Evolutionary conservation across 2,329 filamentous ascomycete species (phyloP).

Genomic region (Pseudogymnoascus sp.): DNA sequence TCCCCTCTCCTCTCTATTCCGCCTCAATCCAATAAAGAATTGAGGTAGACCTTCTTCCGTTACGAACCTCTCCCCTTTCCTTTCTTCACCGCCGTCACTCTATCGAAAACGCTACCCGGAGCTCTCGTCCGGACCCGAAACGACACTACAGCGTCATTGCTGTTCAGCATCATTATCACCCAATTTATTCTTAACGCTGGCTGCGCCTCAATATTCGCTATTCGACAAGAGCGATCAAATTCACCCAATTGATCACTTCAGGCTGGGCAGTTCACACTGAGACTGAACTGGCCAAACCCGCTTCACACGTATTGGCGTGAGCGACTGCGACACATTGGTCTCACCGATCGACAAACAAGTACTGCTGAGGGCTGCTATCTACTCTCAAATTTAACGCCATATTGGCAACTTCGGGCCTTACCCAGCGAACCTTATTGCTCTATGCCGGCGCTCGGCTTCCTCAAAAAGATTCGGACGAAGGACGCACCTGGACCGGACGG

Average conservation of each 20-base stretch:
- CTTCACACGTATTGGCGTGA: background rate
- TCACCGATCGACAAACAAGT: conserved; percentile 4
- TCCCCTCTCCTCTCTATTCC: background rate
- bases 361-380: background rate
- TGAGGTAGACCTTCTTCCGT: background rate
- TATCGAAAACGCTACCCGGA: background rate
- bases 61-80: background rate
- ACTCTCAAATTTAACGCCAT: background rate
- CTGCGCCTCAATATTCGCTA: background rate
- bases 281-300: conserved; percentile 1
- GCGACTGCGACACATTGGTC: conserved; percentile 1
- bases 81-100: background rate
- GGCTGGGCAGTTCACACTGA: background rate
- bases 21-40: conserved; percentile 1
- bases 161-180: conserved; percentile 3
- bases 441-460: conserved; percentile 92
- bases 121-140: background rate
- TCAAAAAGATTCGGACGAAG: conserved; percentile 98
- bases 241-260: background rate
- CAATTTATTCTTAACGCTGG: conserved; percentile 5
- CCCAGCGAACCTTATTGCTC: background rate
- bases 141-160: conserved; percentile 4
- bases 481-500: conserved; percentile 62
- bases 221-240: background rate
- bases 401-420: conserved; percentile 3